Evolutionary conservation across 305 asterid genomes (phyloP).

Genomic region (Rubia occidens): DNA sequence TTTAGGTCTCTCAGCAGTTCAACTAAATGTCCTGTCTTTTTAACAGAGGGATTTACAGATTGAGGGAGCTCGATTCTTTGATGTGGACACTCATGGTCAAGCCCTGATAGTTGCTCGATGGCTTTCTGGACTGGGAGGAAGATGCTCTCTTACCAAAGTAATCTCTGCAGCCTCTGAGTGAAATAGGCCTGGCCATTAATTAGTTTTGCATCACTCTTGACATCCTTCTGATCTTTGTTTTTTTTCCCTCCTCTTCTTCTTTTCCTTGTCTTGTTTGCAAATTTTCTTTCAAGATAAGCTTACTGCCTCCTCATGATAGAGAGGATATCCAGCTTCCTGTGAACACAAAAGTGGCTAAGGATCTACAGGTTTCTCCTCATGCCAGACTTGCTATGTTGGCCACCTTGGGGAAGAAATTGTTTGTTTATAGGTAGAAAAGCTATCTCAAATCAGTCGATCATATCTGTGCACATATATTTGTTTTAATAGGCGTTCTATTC

Average conservation of each 20-base stretch:
- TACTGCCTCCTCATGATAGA: slow-evolving; percentile 42
- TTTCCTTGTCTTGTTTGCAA: background rate
- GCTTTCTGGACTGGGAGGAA: slow-evolving; percentile 53
- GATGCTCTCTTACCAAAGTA: slow-evolving; percentile 75
- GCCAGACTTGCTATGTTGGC: slow-evolving; percentile 64
- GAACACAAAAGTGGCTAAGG: slow-evolving; percentile 59
- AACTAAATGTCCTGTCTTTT: slow-evolving; percentile 13
- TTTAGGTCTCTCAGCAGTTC: slow-evolving; percentile 1
- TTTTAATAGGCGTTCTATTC: background rate
- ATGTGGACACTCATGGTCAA: slow-evolving; percentile 49
- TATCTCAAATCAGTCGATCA: slow-evolving; percentile 15
- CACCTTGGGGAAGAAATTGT: slow-evolving; percentile 71
- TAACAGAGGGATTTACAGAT: slow-evolving; percentile 53
- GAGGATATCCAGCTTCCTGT: slow-evolving; percentile 62
- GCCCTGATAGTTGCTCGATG: slow-evolving; percentile 56
- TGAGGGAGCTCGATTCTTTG: slow-evolving; percentile 79
- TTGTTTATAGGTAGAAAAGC: slow-evolving; percentile 51
- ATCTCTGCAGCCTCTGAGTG: slow-evolving; percentile 14
- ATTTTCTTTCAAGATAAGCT: slow-evolving; percentile 45
- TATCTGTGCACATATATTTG: background rate
- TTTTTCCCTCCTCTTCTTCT: background rate
- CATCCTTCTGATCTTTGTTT: slow-evolving; percentile 4
- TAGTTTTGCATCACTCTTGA: background rate
- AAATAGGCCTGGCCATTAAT: slow-evolving; percentile 3
- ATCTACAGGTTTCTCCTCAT: slow-evolving; percentile 67